A percentile compares a stretch with the other conserved stretches of the same genome.
Conservation (phyloP, 108 stramenopile genomes). For the Cyclostephanos tholiformis region DNA sequence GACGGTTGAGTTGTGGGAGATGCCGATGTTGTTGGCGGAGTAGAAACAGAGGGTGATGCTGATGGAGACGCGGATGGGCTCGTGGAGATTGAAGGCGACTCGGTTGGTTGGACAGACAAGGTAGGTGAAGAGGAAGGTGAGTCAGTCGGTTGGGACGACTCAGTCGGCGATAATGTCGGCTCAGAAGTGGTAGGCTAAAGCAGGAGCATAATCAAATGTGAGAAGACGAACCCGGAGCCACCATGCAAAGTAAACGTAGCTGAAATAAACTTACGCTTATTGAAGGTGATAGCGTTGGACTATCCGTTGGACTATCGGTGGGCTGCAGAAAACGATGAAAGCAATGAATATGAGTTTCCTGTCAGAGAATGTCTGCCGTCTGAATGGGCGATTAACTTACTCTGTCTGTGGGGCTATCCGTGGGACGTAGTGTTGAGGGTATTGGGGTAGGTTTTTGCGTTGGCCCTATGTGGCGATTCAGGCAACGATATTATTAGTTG, state of each 20-base stretch:
- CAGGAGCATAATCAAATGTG: background rate
- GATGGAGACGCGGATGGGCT: background rate
- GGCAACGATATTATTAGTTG: background rate
- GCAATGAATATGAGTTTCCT: background rate
- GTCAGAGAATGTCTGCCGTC: background rate
- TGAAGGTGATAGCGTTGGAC: background rate
- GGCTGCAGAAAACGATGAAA: background rate
- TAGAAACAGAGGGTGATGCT: background rate
- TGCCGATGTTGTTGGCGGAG: slow-evolving; percentile 1
- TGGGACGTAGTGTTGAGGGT: background rate
- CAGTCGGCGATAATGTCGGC: slow-evolving; percentile 8
- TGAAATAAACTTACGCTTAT: background rate
- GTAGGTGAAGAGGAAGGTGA: slow-evolving; percentile 25
- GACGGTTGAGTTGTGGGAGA: slow-evolving; percentile 7
- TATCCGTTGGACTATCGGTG: slow-evolving; percentile 2
- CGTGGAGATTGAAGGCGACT: background rate
- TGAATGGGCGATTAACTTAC: background rate
- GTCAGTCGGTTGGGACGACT: slow-evolving; percentile 1
- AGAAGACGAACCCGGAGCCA: background rate
- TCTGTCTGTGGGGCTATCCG: background rate
- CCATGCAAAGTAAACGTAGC: background rate
- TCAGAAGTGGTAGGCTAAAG: slow-evolving; percentile 2
- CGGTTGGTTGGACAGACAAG: slow-evolving; percentile 1
- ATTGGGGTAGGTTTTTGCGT: background rate
- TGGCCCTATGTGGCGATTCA: background rate